These are phyloP conservation scores for Alternaria ventricosa DNA, from an alignment of 2,329 filamentous ascomycete genomes.

Conservation along the genomic window DNA sequence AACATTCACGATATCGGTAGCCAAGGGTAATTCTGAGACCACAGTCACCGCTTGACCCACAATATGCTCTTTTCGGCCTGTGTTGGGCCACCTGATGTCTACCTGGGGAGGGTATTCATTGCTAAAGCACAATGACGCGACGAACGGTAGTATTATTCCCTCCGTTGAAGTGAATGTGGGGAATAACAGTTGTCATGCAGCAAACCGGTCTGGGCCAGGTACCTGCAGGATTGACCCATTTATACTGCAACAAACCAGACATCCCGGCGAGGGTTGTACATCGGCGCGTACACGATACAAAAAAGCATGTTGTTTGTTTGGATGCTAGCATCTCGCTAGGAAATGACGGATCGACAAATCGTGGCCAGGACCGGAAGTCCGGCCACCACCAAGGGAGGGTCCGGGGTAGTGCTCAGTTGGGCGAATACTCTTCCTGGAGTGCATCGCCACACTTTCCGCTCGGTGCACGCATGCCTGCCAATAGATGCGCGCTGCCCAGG, in stretches of 20 bases:
- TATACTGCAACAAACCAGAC: not conserved
- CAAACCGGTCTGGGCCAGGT: not conserved
- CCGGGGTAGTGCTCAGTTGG: constrained; percentile 1
- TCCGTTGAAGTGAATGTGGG: not conserved
- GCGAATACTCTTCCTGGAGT: not conserved
- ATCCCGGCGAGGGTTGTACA: not conserved
- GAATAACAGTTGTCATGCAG: constrained; percentile 7
- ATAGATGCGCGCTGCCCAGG: constrained; percentile 1
- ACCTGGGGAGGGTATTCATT: not conserved
- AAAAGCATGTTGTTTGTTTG: constrained; percentile 6
- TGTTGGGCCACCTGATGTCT: constrained; percentile 7
- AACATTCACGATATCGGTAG: constrained; percentile 3
- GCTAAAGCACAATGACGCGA: constrained; percentile 4
- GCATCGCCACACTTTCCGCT: constrained; percentile 1
- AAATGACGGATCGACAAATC: constrained; percentile 1
- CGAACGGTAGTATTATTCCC: not conserved
- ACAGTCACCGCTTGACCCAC: constrained; percentile 18
- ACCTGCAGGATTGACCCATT: constrained; percentile 1
- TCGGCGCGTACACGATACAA: constrained; percentile 11
- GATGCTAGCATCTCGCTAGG: constrained; percentile 3
- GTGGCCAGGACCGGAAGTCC: not conserved
- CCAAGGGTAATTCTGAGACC: constrained; percentile 9
- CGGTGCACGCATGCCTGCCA: constrained; percentile 1
- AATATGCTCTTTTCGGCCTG: not conserved
- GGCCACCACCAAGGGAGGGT: not conserved